phyloP scores from a whole-genome alignment of 257 asterid species.

The Gardenia jasminoides region DNA sequence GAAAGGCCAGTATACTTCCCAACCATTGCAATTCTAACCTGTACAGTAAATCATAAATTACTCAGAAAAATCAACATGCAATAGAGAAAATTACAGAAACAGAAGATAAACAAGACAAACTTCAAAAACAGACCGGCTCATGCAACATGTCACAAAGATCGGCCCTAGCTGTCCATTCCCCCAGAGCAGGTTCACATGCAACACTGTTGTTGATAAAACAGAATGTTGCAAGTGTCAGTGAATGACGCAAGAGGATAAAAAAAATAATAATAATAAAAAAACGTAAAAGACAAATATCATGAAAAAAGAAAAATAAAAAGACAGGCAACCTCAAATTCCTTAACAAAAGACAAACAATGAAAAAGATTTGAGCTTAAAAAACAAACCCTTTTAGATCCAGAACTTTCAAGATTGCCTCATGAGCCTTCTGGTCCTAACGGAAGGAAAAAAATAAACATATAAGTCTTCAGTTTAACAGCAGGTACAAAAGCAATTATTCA shows the following conservation, averaged over 20 bases:
- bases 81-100: not conserved
- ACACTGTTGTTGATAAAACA: slow-evolving; percentile 35
- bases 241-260: not conserved
- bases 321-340: not conserved
- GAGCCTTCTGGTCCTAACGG: slow-evolving; percentile 84
- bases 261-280: too few species aligned
- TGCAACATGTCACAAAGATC: slow-evolving; percentile 62
- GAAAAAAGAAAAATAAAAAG: not conserved
- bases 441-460: slow-evolving; percentile 6
- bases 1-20: slow-evolving; percentile 50
- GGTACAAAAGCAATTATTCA: slow-evolving; percentile 9
- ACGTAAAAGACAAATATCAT: not conserved
- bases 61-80: slow-evolving; percentile 8
- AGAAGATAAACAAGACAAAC: not conserved
- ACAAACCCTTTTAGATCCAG: slow-evolving; percentile 68
- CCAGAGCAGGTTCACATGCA: slow-evolving; percentile 60
- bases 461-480: slow-evolving; percentile 6
- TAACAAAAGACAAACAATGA: not conserved
- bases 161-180: slow-evolving; percentile 81
- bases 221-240: not conserved
- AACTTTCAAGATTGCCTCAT: slow-evolving; percentile 83
- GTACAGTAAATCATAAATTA: slow-evolving; percentile 10
- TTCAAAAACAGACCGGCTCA: slow-evolving; percentile 62
- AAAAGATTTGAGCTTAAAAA: slow-evolving; percentile 15
- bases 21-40: slow-evolving; percentile 53